Percentiles rank a stretch among this genome's conserved stretches.
Evolutionary conservation across 192 early-diverging fungal genomes (phyloP).

Genomic region (Coemansia sp.): DNA sequence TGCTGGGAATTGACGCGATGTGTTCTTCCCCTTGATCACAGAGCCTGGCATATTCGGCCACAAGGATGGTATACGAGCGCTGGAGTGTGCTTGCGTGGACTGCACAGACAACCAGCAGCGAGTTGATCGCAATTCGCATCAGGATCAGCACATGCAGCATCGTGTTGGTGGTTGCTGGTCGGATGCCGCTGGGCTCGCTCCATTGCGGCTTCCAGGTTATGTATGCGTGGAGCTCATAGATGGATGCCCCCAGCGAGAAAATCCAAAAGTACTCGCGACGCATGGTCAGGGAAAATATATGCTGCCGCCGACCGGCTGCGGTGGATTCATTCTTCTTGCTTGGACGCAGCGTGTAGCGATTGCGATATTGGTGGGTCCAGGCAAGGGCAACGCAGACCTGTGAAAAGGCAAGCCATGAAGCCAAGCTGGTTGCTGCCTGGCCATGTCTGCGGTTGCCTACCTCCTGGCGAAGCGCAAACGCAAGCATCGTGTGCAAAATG

Average conservation of each 20-base stretch:
- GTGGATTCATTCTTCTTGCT: slow-evolving; percentile 12
- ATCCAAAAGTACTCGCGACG: slow-evolving; percentile 44
- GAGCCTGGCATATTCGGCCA: neutral
- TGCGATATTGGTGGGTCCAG: slow-evolving; percentile 35
- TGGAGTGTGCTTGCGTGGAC: slow-evolving; percentile 17
- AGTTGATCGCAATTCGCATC: slow-evolving; percentile 39
- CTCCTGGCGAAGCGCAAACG: slow-evolving; percentile 47
- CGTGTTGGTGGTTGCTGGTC: slow-evolving; percentile 27
- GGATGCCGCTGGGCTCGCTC: neutral
- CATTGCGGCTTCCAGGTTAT: slow-evolving; percentile 28
- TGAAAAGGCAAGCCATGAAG: slow-evolving; percentile 36
- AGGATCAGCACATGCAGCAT: slow-evolving; percentile 48
- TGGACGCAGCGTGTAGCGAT: slow-evolving; percentile 15
- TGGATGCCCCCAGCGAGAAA: slow-evolving; percentile 39
- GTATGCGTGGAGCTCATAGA: slow-evolving; percentile 43
- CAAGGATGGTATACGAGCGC: slow-evolving; percentile 2
- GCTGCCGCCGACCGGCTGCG: neutral
- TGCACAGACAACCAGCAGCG: slow-evolving; percentile 27
- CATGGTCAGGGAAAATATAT: slow-evolving; percentile 17
- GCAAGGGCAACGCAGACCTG: slow-evolving; percentile 35
- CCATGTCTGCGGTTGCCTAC: slow-evolving; percentile 22
- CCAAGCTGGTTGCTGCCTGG: slow-evolving; percentile 11
- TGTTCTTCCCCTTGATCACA: neutral
- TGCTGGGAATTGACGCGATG: neutral
- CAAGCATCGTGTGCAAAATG: slow-evolving; percentile 48